A percentile compares a stretch with the other conserved stretches of the same genome.
These are phyloP conservation scores for Phytopythium boreale DNA, from an alignment of 352 stramenopile species.

Conservation along the genomic window DNA sequence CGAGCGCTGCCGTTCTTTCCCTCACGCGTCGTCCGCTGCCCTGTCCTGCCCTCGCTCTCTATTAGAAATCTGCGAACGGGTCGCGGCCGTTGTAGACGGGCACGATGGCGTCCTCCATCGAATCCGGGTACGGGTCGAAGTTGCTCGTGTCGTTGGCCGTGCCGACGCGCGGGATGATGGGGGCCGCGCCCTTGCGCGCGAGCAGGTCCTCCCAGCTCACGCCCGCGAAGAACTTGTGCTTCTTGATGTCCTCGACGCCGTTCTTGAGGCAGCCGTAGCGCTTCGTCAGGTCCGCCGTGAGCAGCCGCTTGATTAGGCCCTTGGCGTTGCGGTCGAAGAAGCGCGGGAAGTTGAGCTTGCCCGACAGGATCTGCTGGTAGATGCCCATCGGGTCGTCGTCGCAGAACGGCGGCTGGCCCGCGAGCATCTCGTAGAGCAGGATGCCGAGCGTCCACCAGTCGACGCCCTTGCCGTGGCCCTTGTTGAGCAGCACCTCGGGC, in stretches of 20 bases:
- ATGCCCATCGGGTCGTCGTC: conserved; percentile 96
- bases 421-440: conserved; percentile 97
- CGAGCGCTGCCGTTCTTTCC: neutral
- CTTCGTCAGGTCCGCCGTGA: conserved; percentile 95
- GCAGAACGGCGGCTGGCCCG: conserved; percentile 94
- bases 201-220: conserved; percentile 92
- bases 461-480: conserved; percentile 88
- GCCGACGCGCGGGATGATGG: conserved; percentile 92
- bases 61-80: conserved; percentile 92
- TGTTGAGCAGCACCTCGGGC: conserved; percentile 89
- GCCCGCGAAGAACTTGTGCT: conserved; percentile 94
- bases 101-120: conserved; percentile 85
- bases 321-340: conserved; percentile 96
- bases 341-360: conserved; percentile 93
- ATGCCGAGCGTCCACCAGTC: conserved; percentile 97
- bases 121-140: conserved; percentile 97
- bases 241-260: conserved; percentile 95
- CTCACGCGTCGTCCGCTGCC: neutral
- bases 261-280: conserved; percentile 96
- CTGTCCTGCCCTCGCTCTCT: conserved; percentile 1
- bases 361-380: conserved; percentile 94
- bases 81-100: conserved; percentile 93
- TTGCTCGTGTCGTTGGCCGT: conserved; percentile 94
- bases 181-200: conserved; percentile 84
- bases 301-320: conserved; percentile 95